Percentiles rank a stretch among this genome's conserved stretches.
phyloP scores from a whole-genome alignment of 2,329 filamentous ascomycete species.

The Talaromyces marneffei region DNA sequence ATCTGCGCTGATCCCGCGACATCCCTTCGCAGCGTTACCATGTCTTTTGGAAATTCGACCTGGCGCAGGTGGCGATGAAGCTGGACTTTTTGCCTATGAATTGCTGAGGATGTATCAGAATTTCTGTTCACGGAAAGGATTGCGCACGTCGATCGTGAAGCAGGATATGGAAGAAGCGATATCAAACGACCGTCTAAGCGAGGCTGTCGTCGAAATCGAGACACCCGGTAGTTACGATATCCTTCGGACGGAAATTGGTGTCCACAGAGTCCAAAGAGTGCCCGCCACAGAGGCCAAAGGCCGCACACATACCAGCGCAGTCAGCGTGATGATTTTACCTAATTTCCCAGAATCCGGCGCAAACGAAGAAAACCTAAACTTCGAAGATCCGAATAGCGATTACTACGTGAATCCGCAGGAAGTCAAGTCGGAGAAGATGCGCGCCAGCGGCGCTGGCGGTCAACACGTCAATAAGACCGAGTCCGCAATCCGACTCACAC shows the following conservation, averaged over 20 bases:
- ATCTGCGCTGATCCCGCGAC: conserved; percentile 71
- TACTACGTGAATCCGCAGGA: conserved; percentile 85
- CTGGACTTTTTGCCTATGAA: conserved; percentile 80
- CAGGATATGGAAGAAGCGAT: conserved; percentile 68
- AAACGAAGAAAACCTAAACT: conserved; percentile 45
- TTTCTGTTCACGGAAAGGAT: conserved; percentile 65
- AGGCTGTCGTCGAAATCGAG: conserved; percentile 81
- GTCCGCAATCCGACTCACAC: conserved; percentile 87
- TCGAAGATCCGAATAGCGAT: conserved; percentile 80
- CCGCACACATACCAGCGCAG: conserved; percentile 87
- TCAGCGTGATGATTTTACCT: conserved; percentile 85
- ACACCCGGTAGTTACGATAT: conserved; percentile 71
- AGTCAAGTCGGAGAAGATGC: conserved; percentile 81
- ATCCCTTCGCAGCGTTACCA: conserved; percentile 83
- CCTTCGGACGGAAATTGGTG: conserved; percentile 82
- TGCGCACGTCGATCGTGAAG: conserved; percentile 66
- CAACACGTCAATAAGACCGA: conserved; percentile 99
- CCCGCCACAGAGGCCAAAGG: conserved; percentile 87
- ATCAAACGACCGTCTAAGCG: conserved; percentile 66
- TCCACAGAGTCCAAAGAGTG: conserved; percentile 90
- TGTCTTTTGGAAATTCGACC: conserved; percentile 90
- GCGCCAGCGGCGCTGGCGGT: conserved; percentile 83
- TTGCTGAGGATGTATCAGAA: conserved; percentile 83
- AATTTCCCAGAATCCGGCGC: conserved; percentile 59
- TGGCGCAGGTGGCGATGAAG: conserved; percentile 86